A percentile compares a stretch with the other conserved stretches of the same genome.
Conservation (phyloP, 805 yeast genomes). For the Myxozyma mucilagina region DNA sequence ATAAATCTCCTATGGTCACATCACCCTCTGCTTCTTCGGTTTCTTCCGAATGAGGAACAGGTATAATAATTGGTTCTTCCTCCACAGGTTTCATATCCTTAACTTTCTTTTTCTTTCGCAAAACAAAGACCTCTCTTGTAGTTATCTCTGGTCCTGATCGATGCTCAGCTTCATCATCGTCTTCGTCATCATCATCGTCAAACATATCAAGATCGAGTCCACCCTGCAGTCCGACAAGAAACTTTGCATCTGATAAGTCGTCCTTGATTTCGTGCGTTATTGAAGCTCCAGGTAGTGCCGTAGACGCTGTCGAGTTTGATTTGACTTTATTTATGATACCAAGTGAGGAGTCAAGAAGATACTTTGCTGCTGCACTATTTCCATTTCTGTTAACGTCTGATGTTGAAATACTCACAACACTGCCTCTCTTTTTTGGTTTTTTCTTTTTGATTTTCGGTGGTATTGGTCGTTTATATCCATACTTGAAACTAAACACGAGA, state of each 20-base stretch:
- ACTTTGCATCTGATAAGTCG: conserved; percentile 29
- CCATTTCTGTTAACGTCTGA: not conserved
- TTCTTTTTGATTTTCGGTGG: conserved; percentile 7
- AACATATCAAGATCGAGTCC: conserved; percentile 22
- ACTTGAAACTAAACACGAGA: conserved; percentile 19
- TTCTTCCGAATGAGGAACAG: not conserved
- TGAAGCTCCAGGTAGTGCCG: not conserved
- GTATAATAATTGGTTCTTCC: not conserved
- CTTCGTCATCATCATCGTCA: conserved; percentile 21
- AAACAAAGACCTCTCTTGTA: conserved; percentile 15
- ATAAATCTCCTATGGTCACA: conserved; percentile 5
- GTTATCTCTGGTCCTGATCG: conserved; percentile 6
- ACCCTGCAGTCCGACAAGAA: conserved; percentile 28
- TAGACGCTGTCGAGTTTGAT: conserved; percentile 19
- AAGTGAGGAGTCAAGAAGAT: conserved; percentile 16
- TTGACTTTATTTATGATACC: conserved; percentile 21
- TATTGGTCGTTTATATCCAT: conserved; percentile 19
- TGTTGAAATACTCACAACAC: not conserved
- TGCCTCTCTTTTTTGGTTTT: conserved; percentile 1
- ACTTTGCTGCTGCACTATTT: conserved; percentile 6
- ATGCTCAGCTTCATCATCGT: conserved; percentile 9
- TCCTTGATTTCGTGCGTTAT: conserved; percentile 15
- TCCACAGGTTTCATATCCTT: conserved; percentile 1
- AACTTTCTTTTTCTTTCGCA: conserved; percentile 12
- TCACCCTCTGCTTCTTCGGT: conserved; percentile 3